A percentile compares a stretch with the other conserved stretches of the same genome.
phyloP scores from a whole-genome alignment of 257 asterid species.

The Avicennia marina region DNA sequence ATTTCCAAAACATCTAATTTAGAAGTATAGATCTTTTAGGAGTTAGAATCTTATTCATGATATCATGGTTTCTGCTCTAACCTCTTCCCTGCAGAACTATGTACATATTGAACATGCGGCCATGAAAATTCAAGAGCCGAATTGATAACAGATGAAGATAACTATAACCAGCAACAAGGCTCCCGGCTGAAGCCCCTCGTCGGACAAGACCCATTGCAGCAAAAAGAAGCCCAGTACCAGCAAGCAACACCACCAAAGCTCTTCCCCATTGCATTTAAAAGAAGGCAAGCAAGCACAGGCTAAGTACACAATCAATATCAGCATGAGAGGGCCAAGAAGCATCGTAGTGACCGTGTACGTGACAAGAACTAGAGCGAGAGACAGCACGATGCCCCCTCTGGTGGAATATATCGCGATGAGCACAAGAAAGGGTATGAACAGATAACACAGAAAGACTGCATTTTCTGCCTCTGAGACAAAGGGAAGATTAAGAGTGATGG shows the following conservation, averaged over 20 bases:
- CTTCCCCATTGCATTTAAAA: conserved; percentile 26
- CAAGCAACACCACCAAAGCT: conserved; percentile 37
- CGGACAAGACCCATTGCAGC: conserved; percentile 35
- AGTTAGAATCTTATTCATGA: too few relatives aligned
- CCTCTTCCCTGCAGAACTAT: background rate
- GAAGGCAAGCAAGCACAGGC: conserved; percentile 23
- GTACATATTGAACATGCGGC: background rate
- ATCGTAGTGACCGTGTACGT: conserved; percentile 40
- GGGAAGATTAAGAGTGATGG: conserved; percentile 24
- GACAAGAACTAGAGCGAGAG: conserved; percentile 35
- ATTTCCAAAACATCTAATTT: too few relatives aligned
- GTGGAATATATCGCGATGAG: conserved; percentile 32
- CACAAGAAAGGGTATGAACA: conserved; percentile 36
- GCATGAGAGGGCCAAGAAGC: conserved; percentile 59
- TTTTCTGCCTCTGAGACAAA: conserved; percentile 38
- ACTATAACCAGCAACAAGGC: conserved; percentile 26
- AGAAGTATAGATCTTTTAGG: too few relatives aligned
- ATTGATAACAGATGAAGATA: conserved; percentile 20
- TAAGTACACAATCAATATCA: conserved; percentile 34
- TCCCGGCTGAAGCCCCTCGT: conserved; percentile 31
- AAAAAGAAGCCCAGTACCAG: conserved; percentile 23
- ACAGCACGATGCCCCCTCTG: conserved; percentile 33
- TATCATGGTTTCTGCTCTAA: too few relatives aligned
- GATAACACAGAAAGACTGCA: conserved; percentile 27
- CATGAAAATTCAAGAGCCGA: background rate